phyloP scores from a whole-genome alignment of 2,329 filamentous ascomycete species.

The Aaosphaeria arxii region DNA sequence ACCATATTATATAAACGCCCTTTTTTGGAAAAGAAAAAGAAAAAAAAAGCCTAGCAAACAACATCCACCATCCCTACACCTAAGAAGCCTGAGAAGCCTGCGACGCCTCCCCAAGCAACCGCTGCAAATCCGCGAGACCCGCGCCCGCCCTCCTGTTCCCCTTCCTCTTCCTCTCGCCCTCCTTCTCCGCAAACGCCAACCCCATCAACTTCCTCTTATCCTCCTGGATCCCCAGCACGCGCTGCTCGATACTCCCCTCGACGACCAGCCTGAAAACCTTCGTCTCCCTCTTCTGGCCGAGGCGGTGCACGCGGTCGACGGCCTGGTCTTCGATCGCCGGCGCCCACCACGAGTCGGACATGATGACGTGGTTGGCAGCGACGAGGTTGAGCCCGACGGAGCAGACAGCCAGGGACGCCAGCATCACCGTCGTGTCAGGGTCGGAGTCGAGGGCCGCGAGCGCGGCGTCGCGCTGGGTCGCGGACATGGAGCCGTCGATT shows the following conservation, averaged over 20 bases:
- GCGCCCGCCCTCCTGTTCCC: slow-evolving; percentile 43
- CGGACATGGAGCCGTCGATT: slow-evolving; percentile 78
- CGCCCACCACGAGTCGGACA: slow-evolving; percentile 85
- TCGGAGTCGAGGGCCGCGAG: slow-evolving; percentile 67
- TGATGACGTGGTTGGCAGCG: slow-evolving; percentile 78
- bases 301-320: slow-evolving; percentile 79
- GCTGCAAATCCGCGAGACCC: slow-evolving; percentile 42
- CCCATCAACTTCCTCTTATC: slow-evolving; percentile 76
- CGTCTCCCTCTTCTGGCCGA: slow-evolving; percentile 77
- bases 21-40: no score
- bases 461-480: slow-evolving; percentile 66
- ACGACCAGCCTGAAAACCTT: slow-evolving; percentile 80
- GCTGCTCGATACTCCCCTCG: slow-evolving; percentile 76
- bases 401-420: slow-evolving; percentile 79
- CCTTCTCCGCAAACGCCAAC: slow-evolving; percentile 75
- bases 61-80: no score
- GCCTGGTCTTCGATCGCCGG: slow-evolving; percentile 92
- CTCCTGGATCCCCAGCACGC: slow-evolving; percentile 73
- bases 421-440: slow-evolving; percentile 67
- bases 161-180: slow-evolving; percentile 46
- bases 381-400: slow-evolving; percentile 85
- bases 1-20: no score
- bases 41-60: no score
- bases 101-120: slow-evolving; percentile 29
- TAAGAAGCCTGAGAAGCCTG: not conserved